Percentiles rank a stretch among this genome's conserved stretches.
These are phyloP conservation scores for Delitschia confertaspora DNA, from an alignment of 495 filamentous ascomycete species.

Conservation along the genomic window DNA sequence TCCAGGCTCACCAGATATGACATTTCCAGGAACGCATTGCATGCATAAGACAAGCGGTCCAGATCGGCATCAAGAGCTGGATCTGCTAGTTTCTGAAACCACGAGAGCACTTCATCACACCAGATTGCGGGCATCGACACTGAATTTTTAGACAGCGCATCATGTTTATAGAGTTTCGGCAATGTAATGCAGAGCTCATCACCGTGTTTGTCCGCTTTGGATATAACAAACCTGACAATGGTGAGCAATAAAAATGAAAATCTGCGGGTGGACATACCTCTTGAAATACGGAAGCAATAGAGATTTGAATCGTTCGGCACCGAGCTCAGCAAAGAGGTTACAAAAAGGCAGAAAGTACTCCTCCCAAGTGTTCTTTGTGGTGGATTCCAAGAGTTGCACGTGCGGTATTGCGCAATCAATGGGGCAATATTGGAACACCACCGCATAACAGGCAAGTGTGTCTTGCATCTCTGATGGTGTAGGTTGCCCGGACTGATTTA, in stretches of 20 bases:
- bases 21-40: conserved; percentile 15
- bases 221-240: conserved; percentile 20
- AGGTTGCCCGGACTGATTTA: conserved; percentile 3
- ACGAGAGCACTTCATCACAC: conserved; percentile 2
- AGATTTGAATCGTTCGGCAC: conserved; percentile 64
- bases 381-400: conserved; percentile 49
- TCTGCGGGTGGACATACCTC: conserved; percentile 52
- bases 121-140: conserved; percentile 9
- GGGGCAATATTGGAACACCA: conserved; percentile 65
- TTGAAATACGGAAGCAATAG: conserved; percentile 74
- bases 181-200: conserved; percentile 16
- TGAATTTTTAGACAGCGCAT: background rate
- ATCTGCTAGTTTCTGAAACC: conserved; percentile 6
- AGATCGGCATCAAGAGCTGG: background rate
- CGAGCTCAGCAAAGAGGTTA: conserved; percentile 63
- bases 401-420: conserved; percentile 68
- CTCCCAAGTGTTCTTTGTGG: conserved; percentile 54
- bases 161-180: conserved; percentile 6
- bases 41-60: conserved; percentile 3
- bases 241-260: conserved; percentile 1
- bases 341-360: conserved; percentile 75
- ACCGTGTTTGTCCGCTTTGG: conserved; percentile 18
- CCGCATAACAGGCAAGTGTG: conserved; percentile 43
- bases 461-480: conserved; percentile 29
- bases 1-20: background rate